These are phyloP conservation scores for Wakefieldia striispora DNA, from an alignment of 768 basidiomycete species.

Conservation along the genomic window DNA sequence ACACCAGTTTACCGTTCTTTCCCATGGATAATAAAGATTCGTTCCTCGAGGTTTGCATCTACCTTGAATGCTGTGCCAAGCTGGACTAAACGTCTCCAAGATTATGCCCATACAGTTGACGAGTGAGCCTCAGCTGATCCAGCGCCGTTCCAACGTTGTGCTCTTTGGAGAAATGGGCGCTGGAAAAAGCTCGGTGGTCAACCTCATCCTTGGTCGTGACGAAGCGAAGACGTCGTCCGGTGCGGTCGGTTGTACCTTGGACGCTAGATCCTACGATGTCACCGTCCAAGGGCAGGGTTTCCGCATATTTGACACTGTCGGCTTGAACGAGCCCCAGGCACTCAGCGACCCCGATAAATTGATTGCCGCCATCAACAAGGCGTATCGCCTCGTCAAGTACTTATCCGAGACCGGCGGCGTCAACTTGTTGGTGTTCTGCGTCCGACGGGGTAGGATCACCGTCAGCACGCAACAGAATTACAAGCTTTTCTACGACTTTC, in stretches of 20 bases:
- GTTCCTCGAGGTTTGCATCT: slow-evolving; percentile 9
- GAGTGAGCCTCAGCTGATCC: slow-evolving; percentile 8
- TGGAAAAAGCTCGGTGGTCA: slow-evolving; percentile 44
- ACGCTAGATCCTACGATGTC: slow-evolving; percentile 26
- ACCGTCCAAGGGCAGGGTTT: slow-evolving; percentile 18
- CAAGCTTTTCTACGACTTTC: slow-evolving; percentile 31
- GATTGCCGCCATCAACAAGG: slow-evolving; percentile 31
- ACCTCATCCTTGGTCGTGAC: slow-evolving; percentile 34
- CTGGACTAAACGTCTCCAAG: slow-evolving; percentile 10
- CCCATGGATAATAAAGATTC: not conserved
- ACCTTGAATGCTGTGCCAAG: not conserved
- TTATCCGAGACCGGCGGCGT: slow-evolving; percentile 35
- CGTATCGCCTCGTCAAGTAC: slow-evolving; percentile 33
- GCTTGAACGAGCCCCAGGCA: slow-evolving; percentile 30
- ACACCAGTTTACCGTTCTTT: not conserved
- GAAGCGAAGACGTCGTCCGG: slow-evolving; percentile 30
- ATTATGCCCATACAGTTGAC: slow-evolving; percentile 2
- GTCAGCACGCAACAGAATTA: slow-evolving; percentile 30
- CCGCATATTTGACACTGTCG: slow-evolving; percentile 35
- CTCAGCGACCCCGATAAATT: slow-evolving; percentile 26
- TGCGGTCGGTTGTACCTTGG: slow-evolving; percentile 35
- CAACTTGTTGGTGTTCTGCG: slow-evolving; percentile 39
- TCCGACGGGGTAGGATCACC: slow-evolving; percentile 34
- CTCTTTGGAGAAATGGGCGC: slow-evolving; percentile 31
- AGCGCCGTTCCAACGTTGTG: slow-evolving; percentile 22